Evolutionary conservation across 495 filamentous ascomycete genomes (phyloP), one percentile per base, ranked within the genome.

Genomic region (Daldinia vernicosa): DNA sequence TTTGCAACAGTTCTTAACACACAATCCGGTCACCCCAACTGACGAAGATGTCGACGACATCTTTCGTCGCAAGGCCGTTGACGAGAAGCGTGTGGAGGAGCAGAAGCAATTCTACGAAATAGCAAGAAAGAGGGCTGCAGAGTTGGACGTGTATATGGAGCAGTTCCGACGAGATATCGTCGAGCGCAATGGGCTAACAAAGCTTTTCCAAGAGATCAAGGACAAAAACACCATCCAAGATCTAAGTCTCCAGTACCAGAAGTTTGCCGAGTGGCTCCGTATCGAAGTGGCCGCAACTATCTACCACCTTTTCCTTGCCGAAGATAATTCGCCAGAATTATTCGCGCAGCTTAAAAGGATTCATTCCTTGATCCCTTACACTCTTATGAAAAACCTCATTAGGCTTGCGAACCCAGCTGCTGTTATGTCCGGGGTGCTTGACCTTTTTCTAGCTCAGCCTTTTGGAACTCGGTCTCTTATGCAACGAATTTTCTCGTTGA

Each of bases 61-160:
- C 43, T 71, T 88, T 22, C 83, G 87, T 57, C 86, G 95, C 27
- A 97, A 94, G 74, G 87, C 85, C 3, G 91, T 96, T 84, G 95
- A 99, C 76, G 88, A 92, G 72, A 90, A 92, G 71, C 86, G 95
- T 27, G 86, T 98, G 26, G 91, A 96, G 74, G 95, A 99, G 79
- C 95, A 98, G 77, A 90, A 88, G 78, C 86, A 86, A 59, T 99
- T 99, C 78, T 99, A 97, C 81, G 94, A 99, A 76, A 92, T 99
- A 76, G 95, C 95, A 2, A 83, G 93, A 66, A 89, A 93, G 77
- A 91, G 95, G 57, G 95, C 95, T 14, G 89, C 91, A 3, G 96
- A 98, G 74, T 80, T 99, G 54, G 96, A 99, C 81, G 91, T 97
- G 7, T 98, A 98, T 76, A 99, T 99, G 95, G 95, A 99, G 80